Evolutionary conservation across 768 basidiomycete genomes (phyloP).

Genomic region (Candolleomyces eurysporus): DNA sequence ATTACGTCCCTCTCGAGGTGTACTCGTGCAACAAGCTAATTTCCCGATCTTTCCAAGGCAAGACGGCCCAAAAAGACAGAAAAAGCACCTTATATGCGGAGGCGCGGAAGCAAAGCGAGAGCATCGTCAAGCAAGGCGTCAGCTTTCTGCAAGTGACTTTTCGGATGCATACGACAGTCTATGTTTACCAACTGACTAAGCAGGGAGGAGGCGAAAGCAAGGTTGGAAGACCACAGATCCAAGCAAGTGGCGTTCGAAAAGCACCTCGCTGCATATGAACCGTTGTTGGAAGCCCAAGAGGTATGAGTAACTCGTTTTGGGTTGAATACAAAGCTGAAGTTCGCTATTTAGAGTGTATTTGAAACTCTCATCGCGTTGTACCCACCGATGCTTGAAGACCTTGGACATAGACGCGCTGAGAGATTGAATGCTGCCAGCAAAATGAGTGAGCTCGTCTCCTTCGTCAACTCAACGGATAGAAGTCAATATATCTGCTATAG

Average conservation of each 20-base stretch:
- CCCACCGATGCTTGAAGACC: constrained; percentile 27
- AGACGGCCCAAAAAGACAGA: background rate
- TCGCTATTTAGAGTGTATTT: constrained; percentile 1
- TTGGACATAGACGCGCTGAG: constrained; percentile 32
- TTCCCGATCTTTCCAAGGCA: background rate
- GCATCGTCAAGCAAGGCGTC: constrained; percentile 25
- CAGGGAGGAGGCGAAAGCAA: constrained; percentile 31
- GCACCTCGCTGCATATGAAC: constrained; percentile 22
- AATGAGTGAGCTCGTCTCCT: constrained; percentile 28
- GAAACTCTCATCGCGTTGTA: constrained; percentile 19
- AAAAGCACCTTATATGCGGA: constrained; percentile 22
- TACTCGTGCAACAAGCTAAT: background rate
- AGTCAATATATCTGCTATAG: constrained; percentile 17
- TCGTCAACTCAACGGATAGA: background rate
- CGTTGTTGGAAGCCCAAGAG: constrained; percentile 21
- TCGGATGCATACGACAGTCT: background rate
- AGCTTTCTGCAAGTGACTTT: constrained; percentile 25
- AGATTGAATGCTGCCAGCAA: constrained; percentile 33
- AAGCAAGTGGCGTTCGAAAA: constrained; percentile 27
- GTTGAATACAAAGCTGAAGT: background rate
- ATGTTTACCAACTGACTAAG: background rate
- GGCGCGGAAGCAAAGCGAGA: constrained; percentile 29
- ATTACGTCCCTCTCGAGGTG: background rate
- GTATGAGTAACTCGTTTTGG: constrained; percentile 13
- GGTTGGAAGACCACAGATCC: constrained; percentile 20